Evolutionary conservation across 495 filamentous ascomycete genomes (phyloP).

Genomic region (Geopyxis carbonaria): DNA sequence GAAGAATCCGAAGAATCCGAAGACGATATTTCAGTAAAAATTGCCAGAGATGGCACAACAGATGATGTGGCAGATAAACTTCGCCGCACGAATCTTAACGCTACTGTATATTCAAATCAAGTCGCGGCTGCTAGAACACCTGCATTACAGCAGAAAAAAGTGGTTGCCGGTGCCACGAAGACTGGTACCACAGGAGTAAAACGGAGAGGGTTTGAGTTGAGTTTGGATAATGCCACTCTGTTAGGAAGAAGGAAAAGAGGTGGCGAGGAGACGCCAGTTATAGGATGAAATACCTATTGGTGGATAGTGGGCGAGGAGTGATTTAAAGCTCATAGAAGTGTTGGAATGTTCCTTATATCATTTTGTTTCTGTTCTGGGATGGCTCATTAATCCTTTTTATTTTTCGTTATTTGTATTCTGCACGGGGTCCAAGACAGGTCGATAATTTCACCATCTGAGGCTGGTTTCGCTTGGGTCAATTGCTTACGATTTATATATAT

Average conservation of each 20-base stretch:
- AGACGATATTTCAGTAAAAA: conserved; percentile 37
- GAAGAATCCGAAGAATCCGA: conserved; percentile 38
- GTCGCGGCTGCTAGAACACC: conserved; percentile 24
- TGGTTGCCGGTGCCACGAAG: conserved; percentile 66
- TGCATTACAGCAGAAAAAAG: conserved; percentile 31
- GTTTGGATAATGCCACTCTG: conserved; percentile 72
- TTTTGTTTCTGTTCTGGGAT: too few species aligned
- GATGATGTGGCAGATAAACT: conserved; percentile 61
- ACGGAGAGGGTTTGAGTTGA: conserved; percentile 70
- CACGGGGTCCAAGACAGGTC: too few species aligned
- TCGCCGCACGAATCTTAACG: conserved; percentile 56
- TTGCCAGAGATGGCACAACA: conserved; percentile 45
- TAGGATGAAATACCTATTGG: too few species aligned
- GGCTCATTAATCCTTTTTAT: too few species aligned
- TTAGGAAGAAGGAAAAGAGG: conserved; percentile 49
- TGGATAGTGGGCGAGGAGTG: too few species aligned
- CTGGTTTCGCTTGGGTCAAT: too few species aligned
- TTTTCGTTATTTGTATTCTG: too few species aligned
- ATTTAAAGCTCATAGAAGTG: too few species aligned
- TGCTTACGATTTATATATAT: too few species aligned
- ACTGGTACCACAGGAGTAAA: conserved; percentile 56
- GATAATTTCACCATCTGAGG: too few species aligned
- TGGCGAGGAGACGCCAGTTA: conserved; percentile 6
- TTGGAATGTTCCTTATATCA: too few species aligned
- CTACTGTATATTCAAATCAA: conserved; percentile 28